A percentile compares a stretch with the other conserved stretches of the same genome.
phyloP scores from a whole-genome alignment of 225 moss, liverwort and hornwort species.

The Rhytidiadelphus loreus region DNA sequence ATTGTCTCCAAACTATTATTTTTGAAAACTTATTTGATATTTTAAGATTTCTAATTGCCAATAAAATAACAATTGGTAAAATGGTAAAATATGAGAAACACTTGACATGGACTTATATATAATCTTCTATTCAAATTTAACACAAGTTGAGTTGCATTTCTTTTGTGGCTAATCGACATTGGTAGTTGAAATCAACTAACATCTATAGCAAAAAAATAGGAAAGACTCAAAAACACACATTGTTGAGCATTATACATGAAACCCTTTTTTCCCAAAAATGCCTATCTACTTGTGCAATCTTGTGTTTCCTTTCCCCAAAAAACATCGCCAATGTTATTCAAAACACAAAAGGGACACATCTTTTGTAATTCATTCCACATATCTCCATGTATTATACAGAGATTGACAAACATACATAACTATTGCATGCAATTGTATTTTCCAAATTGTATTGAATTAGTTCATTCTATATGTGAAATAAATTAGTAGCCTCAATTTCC shows the following conservation, averaged over 20 bases:
- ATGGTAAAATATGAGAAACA: neutral
- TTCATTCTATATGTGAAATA: neutral
- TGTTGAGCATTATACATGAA: neutral
- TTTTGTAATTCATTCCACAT: too few relatives aligned
- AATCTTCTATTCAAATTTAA: neutral
- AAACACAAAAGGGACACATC: too few relatives aligned
- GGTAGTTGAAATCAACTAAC: neutral
- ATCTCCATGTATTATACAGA: too few relatives aligned
- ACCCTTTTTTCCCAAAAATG: neutral
- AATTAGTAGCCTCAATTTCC: neutral
- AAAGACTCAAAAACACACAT: rapidly evolving
- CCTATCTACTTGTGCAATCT: neutral
- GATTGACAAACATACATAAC: neutral
- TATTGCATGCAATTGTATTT: too few relatives aligned
- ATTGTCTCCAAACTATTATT: too few relatives aligned
- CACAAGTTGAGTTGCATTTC: rapidly evolving
- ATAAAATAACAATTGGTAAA: too few relatives aligned
- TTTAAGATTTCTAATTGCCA: too few relatives aligned
- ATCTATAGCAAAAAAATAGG: neutral
- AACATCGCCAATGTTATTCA: too few relatives aligned
- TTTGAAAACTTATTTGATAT: too few relatives aligned
- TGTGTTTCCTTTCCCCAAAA: neutral
- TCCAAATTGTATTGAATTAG: neutral
- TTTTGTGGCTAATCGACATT: neutral
- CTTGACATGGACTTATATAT: rapidly evolving